These are phyloP conservation scores for Botryotinia globosa DNA, from an alignment of 2,329 filamentous ascomycete species.

Conservation along the genomic window DNA sequence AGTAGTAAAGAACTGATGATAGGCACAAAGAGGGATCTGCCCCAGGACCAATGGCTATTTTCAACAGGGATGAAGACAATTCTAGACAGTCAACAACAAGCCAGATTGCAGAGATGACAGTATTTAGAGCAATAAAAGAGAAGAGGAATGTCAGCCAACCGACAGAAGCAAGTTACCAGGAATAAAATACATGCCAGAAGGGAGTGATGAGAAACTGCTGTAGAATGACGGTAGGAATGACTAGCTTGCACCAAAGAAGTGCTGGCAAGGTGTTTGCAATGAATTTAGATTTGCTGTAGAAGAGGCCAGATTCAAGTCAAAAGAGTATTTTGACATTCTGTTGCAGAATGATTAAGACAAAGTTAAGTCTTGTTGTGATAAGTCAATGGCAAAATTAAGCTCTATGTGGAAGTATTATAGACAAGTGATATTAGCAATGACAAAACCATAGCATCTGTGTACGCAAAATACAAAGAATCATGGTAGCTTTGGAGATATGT, in stretches of 20 bases:
- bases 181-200: not conserved
- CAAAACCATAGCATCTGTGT: not conserved
- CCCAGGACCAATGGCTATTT: not conserved
- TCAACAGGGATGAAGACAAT: not conserved
- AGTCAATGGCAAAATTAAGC: not conserved
- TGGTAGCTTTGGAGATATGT: too few relatives aligned
- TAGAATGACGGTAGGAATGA: not conserved
- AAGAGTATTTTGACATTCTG: not conserved
- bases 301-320: not conserved
- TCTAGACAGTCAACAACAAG: not conserved
- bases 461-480: not conserved
- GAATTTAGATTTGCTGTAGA: not conserved
- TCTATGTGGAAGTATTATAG: not conserved
- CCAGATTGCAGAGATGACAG: not conserved
- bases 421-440: not conserved
- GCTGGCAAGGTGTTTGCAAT: not conserved
- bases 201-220: not conserved
- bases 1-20: not conserved
- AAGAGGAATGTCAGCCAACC: not conserved
- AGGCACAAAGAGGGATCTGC: not conserved
- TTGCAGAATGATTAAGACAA: not conserved
- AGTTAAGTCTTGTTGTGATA: too few relatives aligned
- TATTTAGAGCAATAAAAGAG: not conserved
- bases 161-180: rapidly evolving
- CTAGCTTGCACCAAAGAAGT: not conserved